These are phyloP conservation scores for Pelargonium australe DNA, from an alignment of 441 rosid species.

Conservation along the genomic window DNA sequence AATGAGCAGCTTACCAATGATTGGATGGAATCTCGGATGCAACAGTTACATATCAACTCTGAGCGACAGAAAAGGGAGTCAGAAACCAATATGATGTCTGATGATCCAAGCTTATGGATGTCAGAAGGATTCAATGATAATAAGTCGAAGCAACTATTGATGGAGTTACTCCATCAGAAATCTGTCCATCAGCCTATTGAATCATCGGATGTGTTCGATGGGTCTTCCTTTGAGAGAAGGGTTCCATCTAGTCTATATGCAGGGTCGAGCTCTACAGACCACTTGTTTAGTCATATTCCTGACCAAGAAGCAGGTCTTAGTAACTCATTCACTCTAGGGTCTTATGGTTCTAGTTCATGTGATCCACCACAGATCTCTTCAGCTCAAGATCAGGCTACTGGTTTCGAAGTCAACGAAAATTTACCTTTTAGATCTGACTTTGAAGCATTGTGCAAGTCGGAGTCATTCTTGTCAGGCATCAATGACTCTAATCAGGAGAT, in stretches of 20 bases:
- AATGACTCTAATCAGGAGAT: slow-evolving; percentile 27
- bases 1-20: slow-evolving; percentile 28
- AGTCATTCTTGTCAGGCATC: slow-evolving; percentile 26
- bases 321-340: slow-evolving; percentile 38
- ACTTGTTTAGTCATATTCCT: slow-evolving; percentile 24
- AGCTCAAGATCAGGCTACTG: slow-evolving; percentile 37
- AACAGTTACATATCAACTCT: slow-evolving; percentile 23
- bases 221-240: slow-evolving; percentile 30
- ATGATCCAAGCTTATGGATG: slow-evolving; percentile 28
- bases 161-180: slow-evolving; percentile 32
- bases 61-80: slow-evolving; percentile 25
- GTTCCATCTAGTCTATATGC: slow-evolving; percentile 28
- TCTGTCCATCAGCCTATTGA: slow-evolving; percentile 24
- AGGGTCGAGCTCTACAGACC: slow-evolving; percentile 26
- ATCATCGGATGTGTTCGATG: slow-evolving; percentile 27
- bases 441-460: slow-evolving; percentile 31
- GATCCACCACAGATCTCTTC: slow-evolving; percentile 24
- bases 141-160: slow-evolving; percentile 31
- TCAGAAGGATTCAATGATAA: slow-evolving; percentile 27
- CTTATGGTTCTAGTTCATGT: slow-evolving; percentile 35
- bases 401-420: slow-evolving; percentile 31
- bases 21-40: slow-evolving; percentile 32
- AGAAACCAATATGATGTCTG: slow-evolving; percentile 16
- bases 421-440: slow-evolving; percentile 28
- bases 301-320: slow-evolving; percentile 37